Conservation (phyloP, 352 stramenopile species). For the Phytophthora chlamydospora region DNA sequence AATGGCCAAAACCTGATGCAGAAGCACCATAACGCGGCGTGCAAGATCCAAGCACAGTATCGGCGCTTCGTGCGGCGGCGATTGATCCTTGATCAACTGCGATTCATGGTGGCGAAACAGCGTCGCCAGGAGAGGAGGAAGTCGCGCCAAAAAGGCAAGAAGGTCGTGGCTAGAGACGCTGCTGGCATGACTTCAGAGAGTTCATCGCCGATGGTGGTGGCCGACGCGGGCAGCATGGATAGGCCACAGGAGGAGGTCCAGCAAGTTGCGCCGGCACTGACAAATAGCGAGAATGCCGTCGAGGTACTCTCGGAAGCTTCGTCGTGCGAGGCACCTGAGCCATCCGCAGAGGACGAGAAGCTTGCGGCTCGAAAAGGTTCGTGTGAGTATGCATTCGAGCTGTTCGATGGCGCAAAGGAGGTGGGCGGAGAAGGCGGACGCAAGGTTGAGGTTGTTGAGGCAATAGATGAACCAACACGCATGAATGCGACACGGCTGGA, state of each 20-base stretch:
- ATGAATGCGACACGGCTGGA: not conserved
- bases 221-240: constrained; percentile 1
- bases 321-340: not conserved
- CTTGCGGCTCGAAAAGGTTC: constrained; percentile 19
- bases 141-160: constrained; percentile 17
- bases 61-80: constrained; percentile 38
- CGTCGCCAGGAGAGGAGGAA: constrained; percentile 38
- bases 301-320: not conserved
- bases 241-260: constrained; percentile 8
- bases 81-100: constrained; percentile 45
- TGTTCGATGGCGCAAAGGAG: constrained; percentile 19
- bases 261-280: constrained; percentile 1
- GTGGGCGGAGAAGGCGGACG: constrained; percentile 3
- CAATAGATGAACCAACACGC: too few species aligned
- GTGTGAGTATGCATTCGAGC: constrained; percentile 21
- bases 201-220: not conserved
- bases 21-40: constrained; percentile 1
- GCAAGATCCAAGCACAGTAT: constrained; percentile 49
- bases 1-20: not conserved
- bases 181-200: not conserved
- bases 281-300: constrained; percentile 6
- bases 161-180: not conserved
- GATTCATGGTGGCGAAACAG: constrained; percentile 45
- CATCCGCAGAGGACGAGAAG: not conserved
- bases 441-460: too few species aligned